Evolutionary conservation across 2,329 filamentous ascomycete genomes (phyloP).

Genomic region (Penicillium olsonii): DNA sequence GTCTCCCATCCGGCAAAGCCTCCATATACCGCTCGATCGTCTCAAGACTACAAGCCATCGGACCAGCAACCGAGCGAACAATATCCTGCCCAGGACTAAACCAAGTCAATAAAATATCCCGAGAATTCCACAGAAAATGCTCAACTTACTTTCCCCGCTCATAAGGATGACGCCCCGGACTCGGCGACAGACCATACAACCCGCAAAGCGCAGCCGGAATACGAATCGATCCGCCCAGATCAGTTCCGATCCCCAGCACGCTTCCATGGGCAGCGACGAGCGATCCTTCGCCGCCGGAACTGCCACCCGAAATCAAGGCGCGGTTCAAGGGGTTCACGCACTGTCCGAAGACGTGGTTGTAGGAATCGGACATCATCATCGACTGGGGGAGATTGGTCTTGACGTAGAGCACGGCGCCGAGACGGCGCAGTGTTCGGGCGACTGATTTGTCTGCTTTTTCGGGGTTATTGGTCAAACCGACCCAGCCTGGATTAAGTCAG

Average conservation of each 20-base stretch:
- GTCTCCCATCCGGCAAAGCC: slow-evolving; percentile 33
- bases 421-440: slow-evolving; percentile 22
- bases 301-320: slow-evolving; percentile 54
- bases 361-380: slow-evolving; percentile 31
- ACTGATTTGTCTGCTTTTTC: slow-evolving; percentile 23
- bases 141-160: slow-evolving; percentile 35
- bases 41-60: slow-evolving; percentile 28
- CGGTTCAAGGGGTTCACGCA: slow-evolving; percentile 57
- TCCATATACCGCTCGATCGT: slow-evolving; percentile 37
- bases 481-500: slow-evolving; percentile 21
- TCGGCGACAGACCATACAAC: slow-evolving; percentile 51
- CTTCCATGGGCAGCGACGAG: slow-evolving; percentile 53
- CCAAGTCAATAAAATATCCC: no score
- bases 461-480: slow-evolving; percentile 25
- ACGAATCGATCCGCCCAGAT: slow-evolving; percentile 55
- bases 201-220: slow-evolving; percentile 60
- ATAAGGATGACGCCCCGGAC: slow-evolving; percentile 38
- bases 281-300: slow-evolving; percentile 57
- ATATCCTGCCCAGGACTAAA: slow-evolving; percentile 30
- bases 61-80: slow-evolving; percentile 30
- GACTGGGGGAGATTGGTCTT: slow-evolving; percentile 28
- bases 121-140: slow-evolving; percentile 19
- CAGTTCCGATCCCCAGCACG: slow-evolving; percentile 57
- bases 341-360: slow-evolving; percentile 53
- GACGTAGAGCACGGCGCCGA: slow-evolving; percentile 26